Evolutionary conservation across 441 rosid genomes (phyloP).

Genomic region (Erodium trifolium): DNA sequence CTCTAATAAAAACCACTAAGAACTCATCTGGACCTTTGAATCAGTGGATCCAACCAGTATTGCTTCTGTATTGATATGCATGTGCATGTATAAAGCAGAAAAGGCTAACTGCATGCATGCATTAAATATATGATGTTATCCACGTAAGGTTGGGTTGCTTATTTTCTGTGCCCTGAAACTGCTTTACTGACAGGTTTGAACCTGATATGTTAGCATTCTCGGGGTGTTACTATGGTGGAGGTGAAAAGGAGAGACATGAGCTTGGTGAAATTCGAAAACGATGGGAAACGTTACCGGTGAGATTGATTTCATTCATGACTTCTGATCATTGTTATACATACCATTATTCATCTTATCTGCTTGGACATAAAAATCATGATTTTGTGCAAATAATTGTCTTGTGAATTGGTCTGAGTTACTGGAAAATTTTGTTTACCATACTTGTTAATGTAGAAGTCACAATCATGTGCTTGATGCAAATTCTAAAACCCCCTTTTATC

Average conservation of each 20-base stretch:
- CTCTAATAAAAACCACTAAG: too few species aligned
- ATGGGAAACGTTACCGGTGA: conserved; percentile 95
- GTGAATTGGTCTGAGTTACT: neutral
- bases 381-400: too few species aligned
- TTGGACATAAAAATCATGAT: neutral
- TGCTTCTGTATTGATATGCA: too few species aligned
- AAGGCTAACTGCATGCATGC: too few species aligned
- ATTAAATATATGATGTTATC: neutral
- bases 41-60: too few species aligned
- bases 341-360: neutral
- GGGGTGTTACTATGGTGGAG: conserved; percentile 97
- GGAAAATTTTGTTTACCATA: conserved; percentile 1
- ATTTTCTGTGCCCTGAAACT: conserved; percentile 13
- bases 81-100: too few species aligned
- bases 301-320: conserved; percentile 25
- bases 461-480: conserved; percentile 7
- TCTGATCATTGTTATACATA: conserved; percentile 11
- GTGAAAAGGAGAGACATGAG: conserved; percentile 83
- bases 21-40: too few species aligned
- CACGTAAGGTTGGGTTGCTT: neutral
- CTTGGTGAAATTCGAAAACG: conserved; percentile 90
- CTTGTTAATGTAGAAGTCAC: neutral
- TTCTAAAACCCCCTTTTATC: neutral
- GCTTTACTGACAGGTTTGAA: conserved; percentile 62
- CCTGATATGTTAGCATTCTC: conserved; percentile 99